Evolutionary conservation across 2,329 filamentous ascomycete species (phyloP).

Genomic region (Sclerotinia subarctica): DNA sequence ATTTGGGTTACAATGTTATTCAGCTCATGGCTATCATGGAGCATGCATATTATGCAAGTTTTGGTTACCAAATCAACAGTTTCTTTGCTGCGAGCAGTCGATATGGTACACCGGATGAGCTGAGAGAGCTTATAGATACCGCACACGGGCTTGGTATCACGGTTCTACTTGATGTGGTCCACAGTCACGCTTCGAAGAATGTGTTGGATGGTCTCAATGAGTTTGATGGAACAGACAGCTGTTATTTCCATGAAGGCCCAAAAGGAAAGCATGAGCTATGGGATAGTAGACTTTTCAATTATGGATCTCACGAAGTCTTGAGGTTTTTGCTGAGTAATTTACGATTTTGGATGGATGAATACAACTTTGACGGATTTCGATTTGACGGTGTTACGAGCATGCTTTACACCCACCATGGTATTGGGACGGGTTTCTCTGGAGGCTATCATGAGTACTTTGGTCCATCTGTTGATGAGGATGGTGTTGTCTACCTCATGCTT

Average conservation of each 20-base stretch:
- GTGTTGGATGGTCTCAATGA: conserved; percentile 91
- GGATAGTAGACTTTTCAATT: conserved; percentile 98
- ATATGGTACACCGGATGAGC: conserved; percentile 87
- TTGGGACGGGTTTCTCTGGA: conserved; percentile 96
- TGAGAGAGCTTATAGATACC: conserved; percentile 95
- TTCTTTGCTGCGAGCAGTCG: conserved; percentile 97
- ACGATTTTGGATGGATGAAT: conserved; percentile 99
- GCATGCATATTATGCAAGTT: conserved; percentile 98
- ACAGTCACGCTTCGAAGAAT: conserved; percentile 98
- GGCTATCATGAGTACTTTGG: conserved; percentile 99
- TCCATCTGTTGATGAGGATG: conserved; percentile 82
- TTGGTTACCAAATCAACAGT: conserved; percentile 97
- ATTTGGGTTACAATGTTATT: conserved; percentile 93
- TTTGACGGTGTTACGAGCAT: conserved; percentile 99
- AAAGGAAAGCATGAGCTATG: conserved; percentile 89
- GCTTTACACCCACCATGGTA: conserved; percentile 93
- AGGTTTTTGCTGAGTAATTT: conserved; percentile 95
- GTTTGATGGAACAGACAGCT: conserved; percentile 92
- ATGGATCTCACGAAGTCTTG: conserved; percentile 88
- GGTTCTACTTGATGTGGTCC: conserved; percentile 90
- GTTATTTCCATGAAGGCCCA: conserved; percentile 87
- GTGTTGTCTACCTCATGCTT: conserved; percentile 90
- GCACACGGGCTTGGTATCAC: conserved; percentile 88
- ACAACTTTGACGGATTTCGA: conserved; percentile 92
- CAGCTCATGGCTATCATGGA: conserved; percentile 99